phyloP scores from a whole-genome alignment of 1,284 basidiomycete genomes.

The Peniophora sp. region DNA sequence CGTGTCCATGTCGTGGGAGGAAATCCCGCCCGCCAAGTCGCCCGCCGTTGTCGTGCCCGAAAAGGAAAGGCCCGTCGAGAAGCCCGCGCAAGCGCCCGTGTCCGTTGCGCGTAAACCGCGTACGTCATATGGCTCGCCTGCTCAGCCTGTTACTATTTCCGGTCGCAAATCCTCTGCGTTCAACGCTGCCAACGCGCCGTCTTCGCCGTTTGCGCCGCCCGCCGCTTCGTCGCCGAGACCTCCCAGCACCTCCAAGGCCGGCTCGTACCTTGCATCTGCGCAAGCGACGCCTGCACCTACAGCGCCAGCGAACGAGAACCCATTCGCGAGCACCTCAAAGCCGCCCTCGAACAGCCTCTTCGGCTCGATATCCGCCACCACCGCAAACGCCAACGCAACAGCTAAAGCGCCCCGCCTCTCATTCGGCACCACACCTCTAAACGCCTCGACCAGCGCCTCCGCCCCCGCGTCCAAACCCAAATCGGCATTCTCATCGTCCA shows the following conservation, averaged over 20 bases:
- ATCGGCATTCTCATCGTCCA: too few relatives aligned
- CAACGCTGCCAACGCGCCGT: not conserved
- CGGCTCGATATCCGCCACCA: slow-evolving; percentile 26
- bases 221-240: not conserved
- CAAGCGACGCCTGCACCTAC: not conserved
- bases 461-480: slow-evolving; percentile 11
- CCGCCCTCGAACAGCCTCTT: not conserved
- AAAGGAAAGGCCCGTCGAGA: not conserved
- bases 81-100: not conserved
- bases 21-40: slow-evolving; percentile 17
- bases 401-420: slow-evolving; percentile 48
- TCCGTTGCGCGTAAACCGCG: slow-evolving; percentile 1
- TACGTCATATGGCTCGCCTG: not conserved
- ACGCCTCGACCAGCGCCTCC: slow-evolving; percentile 9
- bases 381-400: slow-evolving; percentile 28
- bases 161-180: slow-evolving; percentile 10
- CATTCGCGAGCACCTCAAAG: not conserved
- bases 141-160: not conserved
- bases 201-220: not conserved
- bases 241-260: not conserved
- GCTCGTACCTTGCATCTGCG: not conserved
- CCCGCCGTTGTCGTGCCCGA: slow-evolving; percentile 7
- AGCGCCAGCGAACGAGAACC: not conserved
- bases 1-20: slow-evolving; percentile 46
- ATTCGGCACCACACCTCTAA: slow-evolving; percentile 46